These are phyloP conservation scores for Stagonosporopsis rhizophila DNA, from an alignment of 2,329 filamentous ascomycete species.

Conservation along the genomic window DNA sequence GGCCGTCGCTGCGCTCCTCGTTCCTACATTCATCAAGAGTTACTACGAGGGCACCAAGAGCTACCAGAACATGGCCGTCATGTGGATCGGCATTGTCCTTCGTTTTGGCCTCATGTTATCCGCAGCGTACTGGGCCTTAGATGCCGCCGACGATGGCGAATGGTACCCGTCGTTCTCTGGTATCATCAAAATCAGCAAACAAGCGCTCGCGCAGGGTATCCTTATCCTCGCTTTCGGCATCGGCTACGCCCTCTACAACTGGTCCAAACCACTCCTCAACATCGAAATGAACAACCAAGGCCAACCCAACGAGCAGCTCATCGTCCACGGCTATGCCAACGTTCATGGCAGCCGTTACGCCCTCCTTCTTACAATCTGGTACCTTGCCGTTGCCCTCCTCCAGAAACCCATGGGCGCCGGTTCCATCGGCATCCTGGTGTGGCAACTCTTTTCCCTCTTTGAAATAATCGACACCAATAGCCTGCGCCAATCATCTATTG, in stretches of 20 bases:
- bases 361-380: slow-evolving; percentile 79
- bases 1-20: slow-evolving; percentile 71
- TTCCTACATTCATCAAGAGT: slow-evolving; percentile 78
- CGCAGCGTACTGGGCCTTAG: slow-evolving; percentile 85
- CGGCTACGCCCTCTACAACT: slow-evolving; percentile 83
- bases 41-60: slow-evolving; percentile 85
- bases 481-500: slow-evolving; percentile 73
- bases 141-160: slow-evolving; percentile 84
- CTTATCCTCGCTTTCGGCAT: slow-evolving; percentile 82
- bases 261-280: slow-evolving; percentile 82
- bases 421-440: slow-evolving; percentile 79
- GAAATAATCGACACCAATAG: slow-evolving; percentile 69
- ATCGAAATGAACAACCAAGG: slow-evolving; percentile 60
- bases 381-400: slow-evolving; percentile 77
- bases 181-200: slow-evolving; percentile 74
- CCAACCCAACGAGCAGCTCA: slow-evolving; percentile 61
- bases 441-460: slow-evolving; percentile 83
- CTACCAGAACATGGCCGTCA: slow-evolving; percentile 82
- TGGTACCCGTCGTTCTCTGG: slow-evolving; percentile 69
- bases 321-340: slow-evolving; percentile 90
- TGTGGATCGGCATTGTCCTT: slow-evolving; percentile 84
- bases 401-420: slow-evolving; percentile 95
- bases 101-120: slow-evolving; percentile 77
- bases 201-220: slow-evolving; percentile 79
- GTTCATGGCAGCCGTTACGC: slow-evolving; percentile 91